Conservation (phyloP, 2,329 filamentous ascomycete species). For the Colletotrichum sp. region DNA sequence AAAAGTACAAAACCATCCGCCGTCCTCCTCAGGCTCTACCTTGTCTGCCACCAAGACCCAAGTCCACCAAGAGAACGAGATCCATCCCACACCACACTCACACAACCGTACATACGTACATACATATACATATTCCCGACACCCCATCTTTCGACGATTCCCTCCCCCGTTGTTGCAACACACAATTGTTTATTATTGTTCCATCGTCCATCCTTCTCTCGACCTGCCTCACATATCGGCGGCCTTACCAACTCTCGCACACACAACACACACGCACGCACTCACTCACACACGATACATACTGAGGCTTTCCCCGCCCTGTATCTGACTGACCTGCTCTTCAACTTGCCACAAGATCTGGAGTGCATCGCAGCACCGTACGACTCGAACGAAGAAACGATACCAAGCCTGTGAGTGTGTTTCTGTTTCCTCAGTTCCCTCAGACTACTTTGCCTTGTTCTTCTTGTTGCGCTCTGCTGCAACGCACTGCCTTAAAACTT, state of each 20-base stretch:
- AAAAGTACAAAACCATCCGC: conserved; percentile 19
- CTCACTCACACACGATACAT: not conserved
- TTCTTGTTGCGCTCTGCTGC: not conserved
- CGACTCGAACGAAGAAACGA: conserved; percentile 14
- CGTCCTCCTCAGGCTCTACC: conserved; percentile 17
- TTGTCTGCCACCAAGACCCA: conserved; percentile 4
- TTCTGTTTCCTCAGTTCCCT: not conserved
- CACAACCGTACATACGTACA: conserved; percentile 17
- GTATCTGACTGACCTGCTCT: conserved; percentile 13
- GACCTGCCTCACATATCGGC: not conserved
- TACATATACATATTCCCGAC: conserved; percentile 21
- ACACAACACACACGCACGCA: not conserved
- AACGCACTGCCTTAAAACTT: conserved; percentile 19
- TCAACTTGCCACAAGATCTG: conserved; percentile 21
- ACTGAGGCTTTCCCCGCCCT: conserved; percentile 12
- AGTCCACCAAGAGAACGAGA: conserved; percentile 8
- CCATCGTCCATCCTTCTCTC: conserved; percentile 11
- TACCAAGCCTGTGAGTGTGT: conserved; percentile 13
- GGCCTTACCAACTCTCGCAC: not conserved
- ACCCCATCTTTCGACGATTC: conserved; percentile 17
- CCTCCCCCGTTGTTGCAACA: conserved; percentile 16
- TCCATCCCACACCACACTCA: conserved; percentile 15
- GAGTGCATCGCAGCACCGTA: conserved; percentile 21
- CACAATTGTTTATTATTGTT: conserved; percentile 25
- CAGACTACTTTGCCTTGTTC: not conserved